Evolutionary conservation across 805 yeast species (phyloP), one percentile per base, ranked within the genome.

Genomic region (Ogataea methanolica): DNA sequence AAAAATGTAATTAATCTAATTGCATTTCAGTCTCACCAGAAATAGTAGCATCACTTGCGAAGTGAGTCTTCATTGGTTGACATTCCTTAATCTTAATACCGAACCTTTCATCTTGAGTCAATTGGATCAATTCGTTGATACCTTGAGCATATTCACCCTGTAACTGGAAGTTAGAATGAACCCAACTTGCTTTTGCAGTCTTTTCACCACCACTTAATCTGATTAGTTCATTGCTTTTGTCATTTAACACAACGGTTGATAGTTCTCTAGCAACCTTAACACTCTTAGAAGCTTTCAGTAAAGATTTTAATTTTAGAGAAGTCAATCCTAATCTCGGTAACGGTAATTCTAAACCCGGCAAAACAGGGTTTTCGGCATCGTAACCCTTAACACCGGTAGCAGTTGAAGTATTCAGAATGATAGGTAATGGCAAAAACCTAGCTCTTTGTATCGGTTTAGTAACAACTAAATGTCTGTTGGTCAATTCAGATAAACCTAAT

Each of bases 161-260:
- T 47, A 92, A 68, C 65, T 83, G 83, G 68, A 73, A 82, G 38
- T 78, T 71, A 26, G 96, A 88, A 63, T 91, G 97, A 39, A 87
- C 85, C 94, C 96, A 94, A 56, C 88, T 80, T 57, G 97, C 91
- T 50, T 78, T 75, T 45, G 82, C 75, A 23, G 83, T 74, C 57
- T 76, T 74, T 36, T 72, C 65, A 42, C 96, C 96, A 41, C 97
- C 97, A 26, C 92, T 80, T 53, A 92, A 74, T 63, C 96, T 79
- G 47, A 91, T 66, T 16, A 86, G 70, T 65, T 87, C 94, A 12
- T 66, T 66, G 47, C 61, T 58, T 6, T 70, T 66, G 41, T 73
- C 67, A 21, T 70, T 66, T 46, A 89, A 70, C 33, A 84, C 75
- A 43, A 94, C 79, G 5, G 98, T 90, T 39, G 87, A 72, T 52